Evolutionary conservation across 2,329 filamentous ascomycete genomes (phyloP).

Genomic region (Aspergillus texensis): DNA sequence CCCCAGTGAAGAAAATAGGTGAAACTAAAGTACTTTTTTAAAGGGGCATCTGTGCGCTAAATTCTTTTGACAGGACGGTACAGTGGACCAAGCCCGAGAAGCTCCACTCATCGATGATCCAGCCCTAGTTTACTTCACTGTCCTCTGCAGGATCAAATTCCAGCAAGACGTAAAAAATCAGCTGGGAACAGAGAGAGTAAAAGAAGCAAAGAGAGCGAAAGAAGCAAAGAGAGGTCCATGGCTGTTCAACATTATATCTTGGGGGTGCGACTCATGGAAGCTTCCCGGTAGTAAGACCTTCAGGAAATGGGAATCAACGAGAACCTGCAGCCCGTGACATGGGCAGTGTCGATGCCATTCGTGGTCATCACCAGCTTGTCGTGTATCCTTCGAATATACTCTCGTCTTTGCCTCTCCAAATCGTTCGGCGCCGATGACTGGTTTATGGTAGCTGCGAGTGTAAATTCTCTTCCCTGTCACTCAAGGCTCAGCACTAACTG

Average conservation of each 20-base stretch:
- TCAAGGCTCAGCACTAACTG: neutral
- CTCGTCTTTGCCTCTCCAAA: slow-evolving; percentile 8
- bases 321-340: slow-evolving; percentile 10
- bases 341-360: slow-evolving; percentile 8
- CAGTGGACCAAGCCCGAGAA: neutral
- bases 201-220: neutral
- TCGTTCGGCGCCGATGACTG: slow-evolving; percentile 10
- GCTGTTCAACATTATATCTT: neutral
- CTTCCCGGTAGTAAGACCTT: neutral
- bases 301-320: slow-evolving; percentile 7
- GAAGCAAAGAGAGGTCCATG: neutral
- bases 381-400: slow-evolving; percentile 9
- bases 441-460: slow-evolving; percentile 7
- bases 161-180: neutral
- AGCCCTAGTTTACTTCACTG: neutral
- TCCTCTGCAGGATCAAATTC: neutral
- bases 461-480: neutral
- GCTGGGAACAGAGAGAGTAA: neutral
- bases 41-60: neutral
- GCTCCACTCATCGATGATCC: slow-evolving; percentile 3
- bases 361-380: slow-evolving; percentile 3
- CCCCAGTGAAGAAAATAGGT: neutral
- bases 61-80: neutral
- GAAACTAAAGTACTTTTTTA: neutral
- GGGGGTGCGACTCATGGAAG: too few relatives aligned